Evolutionary conservation across 2,329 filamentous ascomycete species (phyloP).

Genomic region (Sclerotiophoma versabilis): DNA sequence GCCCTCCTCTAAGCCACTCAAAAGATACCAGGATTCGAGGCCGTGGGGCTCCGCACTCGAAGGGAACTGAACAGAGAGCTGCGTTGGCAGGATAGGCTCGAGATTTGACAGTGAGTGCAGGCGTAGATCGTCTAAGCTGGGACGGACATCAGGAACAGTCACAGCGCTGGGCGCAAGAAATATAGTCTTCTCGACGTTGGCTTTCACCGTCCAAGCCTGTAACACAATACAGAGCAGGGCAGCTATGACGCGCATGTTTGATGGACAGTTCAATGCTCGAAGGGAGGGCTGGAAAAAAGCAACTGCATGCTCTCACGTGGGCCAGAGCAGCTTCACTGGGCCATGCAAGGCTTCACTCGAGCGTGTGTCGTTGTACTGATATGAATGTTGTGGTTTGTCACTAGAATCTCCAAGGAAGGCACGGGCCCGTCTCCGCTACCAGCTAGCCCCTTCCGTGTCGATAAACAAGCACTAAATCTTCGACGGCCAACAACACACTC

Average conservation of each 20-base stretch:
- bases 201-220: slow-evolving; percentile 53
- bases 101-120: slow-evolving; percentile 70
- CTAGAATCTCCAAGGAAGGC: not conserved
- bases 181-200: slow-evolving; percentile 91
- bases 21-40: slow-evolving; percentile 76
- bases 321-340: slow-evolving; percentile 21
- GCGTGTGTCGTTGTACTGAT: slow-evolving; percentile 8
- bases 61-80: slow-evolving; percentile 74
- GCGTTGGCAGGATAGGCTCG: slow-evolving; percentile 63
- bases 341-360: slow-evolving; percentile 8
- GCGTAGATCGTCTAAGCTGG: slow-evolving; percentile 66
- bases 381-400: slow-evolving; percentile 16
- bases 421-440: slow-evolving; percentile 16
- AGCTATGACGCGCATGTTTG: slow-evolving; percentile 45
- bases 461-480: slow-evolving; percentile 23
- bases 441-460: slow-evolving; percentile 19
- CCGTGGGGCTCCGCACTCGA: slow-evolving; percentile 61
- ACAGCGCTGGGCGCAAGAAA: slow-evolving; percentile 75
- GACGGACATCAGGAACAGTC: slow-evolving; percentile 62
- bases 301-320: slow-evolving; percentile 23
- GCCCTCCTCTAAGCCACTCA: slow-evolving; percentile 72
- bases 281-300: not conserved
- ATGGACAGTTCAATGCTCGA: slow-evolving; percentile 21
- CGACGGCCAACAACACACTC: slow-evolving; percentile 29
- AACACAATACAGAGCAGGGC: slow-evolving; percentile 40